Base-by-base conservation (phyloP, 441 rosid species). In the Jatropha podagrica region DNA sequence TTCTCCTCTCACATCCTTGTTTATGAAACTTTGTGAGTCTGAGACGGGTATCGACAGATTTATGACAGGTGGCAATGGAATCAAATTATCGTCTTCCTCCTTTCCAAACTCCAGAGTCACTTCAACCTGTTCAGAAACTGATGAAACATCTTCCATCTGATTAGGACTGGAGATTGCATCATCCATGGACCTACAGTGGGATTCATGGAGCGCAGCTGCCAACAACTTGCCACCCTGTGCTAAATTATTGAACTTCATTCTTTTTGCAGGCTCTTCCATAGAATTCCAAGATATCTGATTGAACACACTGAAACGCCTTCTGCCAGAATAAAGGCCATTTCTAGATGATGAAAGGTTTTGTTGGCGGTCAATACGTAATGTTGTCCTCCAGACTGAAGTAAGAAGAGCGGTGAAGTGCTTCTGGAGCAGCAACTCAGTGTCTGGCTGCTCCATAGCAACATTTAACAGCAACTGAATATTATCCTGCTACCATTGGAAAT, bases 401-500 rank as follows among this genome's bases (percentile, higher is more conserved):
- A 96, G 92, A 78, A 96, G 80, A 67, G 94, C 94, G 14, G 94
- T 86, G 78, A 93, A 96, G 85, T 96, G 99, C 83, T 82, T 93
- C 82, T 92, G 99, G 66, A 96, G 94, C 71, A 96, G 98, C 75
- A 86, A 87, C 83, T 96, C 99, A 49, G 83, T 86, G 81, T 96
- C 97, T 76, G 91, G 92, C 85, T 86, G 93, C 81, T 90, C 97
- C 56, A 89, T 81, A 74, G 89, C 88, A 84, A 89, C 85, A 80
- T 85, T 87, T 78, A 96, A 83, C 70, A 94, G 91, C 82, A 77
- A 77, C 75, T 89, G 88, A 58, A 94, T 79, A 78, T 94, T 90
- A 76, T 94, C 98, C 99, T 96, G 96, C 87, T 80, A 78, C 81
- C 80, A 74, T 63, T 69, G 66, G 68, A 71, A 75, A 76, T 38